These are phyloP conservation scores for Exutisphaerella laricina DNA, from an alignment of 2,329 filamentous ascomycete genomes.

Conservation along the genomic window DNA sequence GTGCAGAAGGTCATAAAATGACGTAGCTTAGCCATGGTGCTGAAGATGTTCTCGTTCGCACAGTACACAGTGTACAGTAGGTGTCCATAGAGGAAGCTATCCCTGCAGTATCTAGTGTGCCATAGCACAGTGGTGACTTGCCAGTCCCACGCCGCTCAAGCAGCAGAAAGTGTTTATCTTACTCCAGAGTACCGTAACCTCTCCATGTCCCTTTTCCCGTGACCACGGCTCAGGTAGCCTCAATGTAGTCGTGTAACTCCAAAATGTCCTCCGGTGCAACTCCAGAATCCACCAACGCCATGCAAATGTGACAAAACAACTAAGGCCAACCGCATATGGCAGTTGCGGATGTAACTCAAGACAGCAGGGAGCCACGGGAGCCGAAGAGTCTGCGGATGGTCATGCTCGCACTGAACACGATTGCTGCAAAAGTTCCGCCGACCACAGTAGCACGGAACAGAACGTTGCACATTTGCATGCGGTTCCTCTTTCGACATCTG, in stretches of 20 bases:
- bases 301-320: slow-evolving; percentile 1
- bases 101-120: too few relatives aligned
- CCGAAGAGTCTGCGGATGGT: slow-evolving; percentile 34
- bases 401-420: slow-evolving; percentile 33
- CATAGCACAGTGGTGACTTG: too few relatives aligned
- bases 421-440: slow-evolving; percentile 45
- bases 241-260: slow-evolving; percentile 5
- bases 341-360: slow-evolving; percentile 5
- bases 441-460: slow-evolving; percentile 48
- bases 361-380: slow-evolving; percentile 17
- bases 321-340: not conserved
- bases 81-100: too few relatives aligned
- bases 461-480: slow-evolving; percentile 53
- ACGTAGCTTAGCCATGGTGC: too few relatives aligned
- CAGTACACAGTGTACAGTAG: too few relatives aligned
- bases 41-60: too few relatives aligned
- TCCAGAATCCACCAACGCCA: slow-evolving; percentile 6
- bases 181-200: too few relatives aligned
- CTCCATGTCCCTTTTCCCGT: too few relatives aligned
- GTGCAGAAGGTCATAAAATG: too few relatives aligned
- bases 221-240: too few relatives aligned
- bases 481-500: slow-evolving; percentile 49
- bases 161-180: too few relatives aligned
- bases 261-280: slow-evolving; percentile 5
- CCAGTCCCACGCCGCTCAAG: too few relatives aligned